Conservation (phyloP, 495 filamentous ascomycete genomes). For the Lasiosphaeriaceae sp. region DNA sequence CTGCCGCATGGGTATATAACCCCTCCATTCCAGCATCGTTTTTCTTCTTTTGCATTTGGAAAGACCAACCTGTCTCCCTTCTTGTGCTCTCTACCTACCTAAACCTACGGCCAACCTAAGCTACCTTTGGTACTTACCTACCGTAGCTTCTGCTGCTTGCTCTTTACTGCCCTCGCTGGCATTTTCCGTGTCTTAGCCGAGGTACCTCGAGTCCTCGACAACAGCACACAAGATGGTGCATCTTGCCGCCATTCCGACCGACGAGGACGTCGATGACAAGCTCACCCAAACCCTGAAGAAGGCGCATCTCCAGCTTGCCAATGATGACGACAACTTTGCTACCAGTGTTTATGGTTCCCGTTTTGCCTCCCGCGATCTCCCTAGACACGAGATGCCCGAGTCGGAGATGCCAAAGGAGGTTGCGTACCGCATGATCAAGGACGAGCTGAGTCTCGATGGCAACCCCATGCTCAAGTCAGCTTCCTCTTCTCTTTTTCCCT, state of each 20-base stretch:
- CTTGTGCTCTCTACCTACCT: too few relatives aligned
- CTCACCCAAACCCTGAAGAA: constrained; percentile 45
- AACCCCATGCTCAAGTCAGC: constrained; percentile 78
- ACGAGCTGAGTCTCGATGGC: constrained; percentile 85
- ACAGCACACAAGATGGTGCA: constrained; percentile 60
- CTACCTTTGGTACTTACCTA: too few relatives aligned
- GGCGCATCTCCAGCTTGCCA: constrained; percentile 40
- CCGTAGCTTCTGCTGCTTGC: too few relatives aligned
- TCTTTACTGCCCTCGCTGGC: too few relatives aligned
- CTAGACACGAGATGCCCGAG: constrained; percentile 85
- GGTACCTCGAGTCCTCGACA: neutral
- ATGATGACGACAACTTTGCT: constrained; percentile 59
- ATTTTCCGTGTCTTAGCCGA: too few relatives aligned
- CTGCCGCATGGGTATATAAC: neutral
- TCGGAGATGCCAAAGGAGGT: constrained; percentile 80
- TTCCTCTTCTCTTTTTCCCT: too few relatives aligned
- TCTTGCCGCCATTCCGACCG: constrained; percentile 52
- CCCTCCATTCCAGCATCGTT: neutral
- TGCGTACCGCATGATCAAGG: constrained; percentile 94
- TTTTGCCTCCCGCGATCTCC: constrained; percentile 74
- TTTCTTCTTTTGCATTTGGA: neutral
- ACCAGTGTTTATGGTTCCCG: constrained; percentile 80
- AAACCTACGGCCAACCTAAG: too few relatives aligned
- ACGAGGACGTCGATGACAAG: constrained; percentile 39
- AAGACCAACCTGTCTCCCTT: neutral